Percentiles rank a stretch among this genome's conserved stretches.
phyloP scores from a whole-genome alignment of 2,329 filamentous ascomycete species.

The Ophiocordyceps camponoti-leonardi region DNA sequence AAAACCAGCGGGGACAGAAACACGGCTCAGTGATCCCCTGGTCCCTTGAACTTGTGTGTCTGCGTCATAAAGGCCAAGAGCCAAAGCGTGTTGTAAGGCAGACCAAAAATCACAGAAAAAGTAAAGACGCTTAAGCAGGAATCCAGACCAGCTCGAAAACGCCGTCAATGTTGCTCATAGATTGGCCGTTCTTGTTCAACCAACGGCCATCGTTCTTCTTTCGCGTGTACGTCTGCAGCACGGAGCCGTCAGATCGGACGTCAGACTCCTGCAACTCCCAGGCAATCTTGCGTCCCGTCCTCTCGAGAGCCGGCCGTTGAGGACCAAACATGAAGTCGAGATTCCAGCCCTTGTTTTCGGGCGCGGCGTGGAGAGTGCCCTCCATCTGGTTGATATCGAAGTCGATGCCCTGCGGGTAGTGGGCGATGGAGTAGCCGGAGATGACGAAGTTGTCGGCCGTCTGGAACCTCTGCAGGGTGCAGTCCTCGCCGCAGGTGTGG shows the following conservation, averaged over 20 bases:
- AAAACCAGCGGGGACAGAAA: no score
- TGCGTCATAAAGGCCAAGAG: neutral
- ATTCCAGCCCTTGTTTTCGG: conserved; percentile 30
- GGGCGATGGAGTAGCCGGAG: conserved; percentile 41
- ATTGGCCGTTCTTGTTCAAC: conserved; percentile 24
- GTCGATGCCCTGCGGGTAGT: conserved; percentile 34
- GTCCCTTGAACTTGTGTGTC: neutral
- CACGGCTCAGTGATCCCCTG: no score
- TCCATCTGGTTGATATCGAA: conserved; percentile 33
- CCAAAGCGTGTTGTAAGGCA: neutral
- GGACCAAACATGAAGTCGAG: conserved; percentile 34
- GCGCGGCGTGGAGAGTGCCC: conserved; percentile 29
- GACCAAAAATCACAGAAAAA: neutral
- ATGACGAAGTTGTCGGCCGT: conserved; percentile 35
- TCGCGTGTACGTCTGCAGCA: conserved; percentile 35
- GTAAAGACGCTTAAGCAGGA: conserved; percentile 9
- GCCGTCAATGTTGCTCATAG: conserved; percentile 36
- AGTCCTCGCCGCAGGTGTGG: conserved; percentile 42
- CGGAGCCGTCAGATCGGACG: conserved; percentile 28
- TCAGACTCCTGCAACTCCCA: conserved; percentile 36
- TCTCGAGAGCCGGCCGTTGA: conserved; percentile 26
- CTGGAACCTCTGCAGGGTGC: conserved; percentile 40
- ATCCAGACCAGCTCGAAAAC: conserved; percentile 41
- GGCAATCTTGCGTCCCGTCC: conserved; percentile 32
- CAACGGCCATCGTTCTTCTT: conserved; percentile 35